Conservation (phyloP, 1,284 basidiomycete genomes). For the Leccinum pachyderme region DNA sequence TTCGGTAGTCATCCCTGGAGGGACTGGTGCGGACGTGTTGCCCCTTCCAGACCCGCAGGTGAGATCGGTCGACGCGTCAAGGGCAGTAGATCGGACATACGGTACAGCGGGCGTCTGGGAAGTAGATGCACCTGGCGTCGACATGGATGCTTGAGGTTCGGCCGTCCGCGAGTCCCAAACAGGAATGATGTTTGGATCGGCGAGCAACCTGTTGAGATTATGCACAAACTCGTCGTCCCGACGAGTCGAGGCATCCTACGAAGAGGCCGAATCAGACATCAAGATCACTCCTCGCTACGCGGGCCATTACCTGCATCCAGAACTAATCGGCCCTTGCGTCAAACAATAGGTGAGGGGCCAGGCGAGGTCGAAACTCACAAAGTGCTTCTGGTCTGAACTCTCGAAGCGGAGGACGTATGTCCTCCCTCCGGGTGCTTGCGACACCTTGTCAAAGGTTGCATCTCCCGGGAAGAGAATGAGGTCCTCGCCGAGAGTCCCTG, state of each 20-base stretch:
- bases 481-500: slow-evolving; percentile 65
- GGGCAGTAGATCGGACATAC: slow-evolving; percentile 10
- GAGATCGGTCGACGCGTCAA: neutral
- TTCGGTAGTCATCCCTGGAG: slow-evolving; percentile 44
- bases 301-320: slow-evolving; percentile 70
- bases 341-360: neutral
- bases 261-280: neutral
- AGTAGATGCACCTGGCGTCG: slow-evolving; percentile 38
- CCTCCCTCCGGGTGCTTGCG: slow-evolving; percentile 58
- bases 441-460: slow-evolving; percentile 70
- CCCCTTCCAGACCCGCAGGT: slow-evolving; percentile 6
- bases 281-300: slow-evolving; percentile 5
- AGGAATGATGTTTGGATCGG: slow-evolving; percentile 58
- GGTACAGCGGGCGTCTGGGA: slow-evolving; percentile 25
- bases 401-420: slow-evolving; percentile 80
- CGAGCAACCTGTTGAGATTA: slow-evolving; percentile 66
- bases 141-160: slow-evolving; percentile 36
- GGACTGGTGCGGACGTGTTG: slow-evolving; percentile 1
- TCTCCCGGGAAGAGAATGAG: slow-evolving; percentile 77
- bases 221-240: slow-evolving; percentile 68
- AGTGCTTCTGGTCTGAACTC: slow-evolving; percentile 76
- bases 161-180: slow-evolving; percentile 48
- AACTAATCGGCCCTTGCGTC: slow-evolving; percentile 46
- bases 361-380: slow-evolving; percentile 49
- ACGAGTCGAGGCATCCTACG: slow-evolving; percentile 62